These are phyloP conservation scores for Aspergillus calidoustus DNA, from an alignment of 2,329 filamentous ascomycete genomes.

Conservation along the genomic window DNA sequence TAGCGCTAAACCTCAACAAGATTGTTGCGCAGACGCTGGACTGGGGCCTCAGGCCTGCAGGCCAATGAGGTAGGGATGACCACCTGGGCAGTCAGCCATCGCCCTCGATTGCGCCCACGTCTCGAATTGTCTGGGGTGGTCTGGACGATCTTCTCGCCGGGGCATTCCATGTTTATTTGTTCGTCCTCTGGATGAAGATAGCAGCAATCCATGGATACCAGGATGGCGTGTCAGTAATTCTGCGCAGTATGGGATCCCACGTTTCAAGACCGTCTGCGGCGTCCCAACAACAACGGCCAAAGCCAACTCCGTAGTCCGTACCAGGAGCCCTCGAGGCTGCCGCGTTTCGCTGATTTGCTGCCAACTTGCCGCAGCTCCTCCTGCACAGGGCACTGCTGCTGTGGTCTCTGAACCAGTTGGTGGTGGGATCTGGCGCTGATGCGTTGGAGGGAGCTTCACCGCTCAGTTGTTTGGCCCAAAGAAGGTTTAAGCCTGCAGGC, in stretches of 20 bases:
- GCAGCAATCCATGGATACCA: background rate
- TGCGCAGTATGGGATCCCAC: background rate
- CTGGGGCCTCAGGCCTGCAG: constrained; percentile 13
- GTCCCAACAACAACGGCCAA: background rate
- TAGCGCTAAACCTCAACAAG: constrained; percentile 31
- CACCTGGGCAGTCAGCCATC: constrained; percentile 28
- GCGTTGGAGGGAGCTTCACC: constrained; percentile 30
- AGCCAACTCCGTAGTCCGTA: background rate
- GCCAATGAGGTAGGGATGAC: constrained; percentile 34
- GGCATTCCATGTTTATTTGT: background rate
- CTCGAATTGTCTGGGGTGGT: constrained; percentile 15
- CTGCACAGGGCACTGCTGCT: background rate
- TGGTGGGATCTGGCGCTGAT: constrained; percentile 20
- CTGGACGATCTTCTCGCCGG: constrained; percentile 17
- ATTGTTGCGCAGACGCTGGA: constrained; percentile 24
- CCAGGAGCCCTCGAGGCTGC: background rate
- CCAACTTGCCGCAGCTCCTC: constrained; percentile 28
- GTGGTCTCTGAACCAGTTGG: constrained; percentile 15
- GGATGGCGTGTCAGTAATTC: background rate
- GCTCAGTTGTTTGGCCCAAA: constrained; percentile 32
- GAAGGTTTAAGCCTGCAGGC: constrained; percentile 36
- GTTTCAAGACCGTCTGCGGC: background rate
- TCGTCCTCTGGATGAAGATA: constrained; percentile 4
- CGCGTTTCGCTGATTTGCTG: constrained; percentile 18
- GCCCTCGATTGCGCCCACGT: constrained; percentile 6